These are phyloP conservation scores for Jasminum sambac DNA, from an alignment of 257 asterid genomes.

Conservation along the genomic window DNA sequence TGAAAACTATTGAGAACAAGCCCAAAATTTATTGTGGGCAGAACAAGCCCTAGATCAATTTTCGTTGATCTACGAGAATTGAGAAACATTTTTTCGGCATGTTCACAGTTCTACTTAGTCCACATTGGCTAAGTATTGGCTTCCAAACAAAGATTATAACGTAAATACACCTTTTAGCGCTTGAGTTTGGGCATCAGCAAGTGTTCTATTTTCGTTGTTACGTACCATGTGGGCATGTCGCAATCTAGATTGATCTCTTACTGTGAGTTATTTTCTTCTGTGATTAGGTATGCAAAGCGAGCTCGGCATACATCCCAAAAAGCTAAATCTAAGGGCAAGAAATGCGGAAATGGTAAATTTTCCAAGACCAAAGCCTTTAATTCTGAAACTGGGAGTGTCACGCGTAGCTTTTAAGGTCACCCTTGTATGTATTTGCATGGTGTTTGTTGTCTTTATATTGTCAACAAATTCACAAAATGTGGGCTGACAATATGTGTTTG, in stretches of 20 bases:
- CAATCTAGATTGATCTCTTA: background rate
- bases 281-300: conserved; percentile 51
- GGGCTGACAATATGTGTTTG: conserved; percentile 11
- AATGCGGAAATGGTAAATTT: conserved; percentile 30
- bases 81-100: no score
- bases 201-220: no score
- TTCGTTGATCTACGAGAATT: no score
- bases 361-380: conserved; percentile 30
- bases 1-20: no score
- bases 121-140: background rate
- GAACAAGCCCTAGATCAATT: no score
- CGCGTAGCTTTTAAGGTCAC: conserved; percentile 33
- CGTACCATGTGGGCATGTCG: background rate
- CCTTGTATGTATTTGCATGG: background rate
- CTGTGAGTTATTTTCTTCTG: background rate
- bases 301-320: conserved; percentile 33
- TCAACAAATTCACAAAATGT: conserved; percentile 20
- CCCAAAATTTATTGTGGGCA: no score
- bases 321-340: conserved; percentile 42
- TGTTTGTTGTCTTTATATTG: conserved; percentile 14
- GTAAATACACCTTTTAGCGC: no score
- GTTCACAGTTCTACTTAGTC: no score
- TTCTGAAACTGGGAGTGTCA: conserved; percentile 24
- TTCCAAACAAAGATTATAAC: no score
- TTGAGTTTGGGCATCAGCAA: no score